phyloP scores from a whole-genome alignment of 768 basidiomycete genomes.

The Auriscalpium vulgare region DNA sequence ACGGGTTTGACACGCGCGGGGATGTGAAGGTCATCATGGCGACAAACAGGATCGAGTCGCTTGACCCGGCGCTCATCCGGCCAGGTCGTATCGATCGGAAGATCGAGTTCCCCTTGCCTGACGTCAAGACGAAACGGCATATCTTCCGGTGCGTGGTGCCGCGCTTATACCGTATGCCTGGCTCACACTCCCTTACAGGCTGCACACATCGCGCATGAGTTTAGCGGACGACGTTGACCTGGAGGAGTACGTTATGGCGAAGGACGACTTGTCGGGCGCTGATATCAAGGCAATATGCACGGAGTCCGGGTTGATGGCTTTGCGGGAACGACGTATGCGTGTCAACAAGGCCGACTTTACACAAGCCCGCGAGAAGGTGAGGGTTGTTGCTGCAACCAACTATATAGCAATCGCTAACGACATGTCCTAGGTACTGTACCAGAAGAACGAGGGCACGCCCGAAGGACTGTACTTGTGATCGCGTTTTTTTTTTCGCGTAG shows the following conservation, averaged over 20 bases:
- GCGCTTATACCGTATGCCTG: not conserved
- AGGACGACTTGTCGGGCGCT: constrained; percentile 94
- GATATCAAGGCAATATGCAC: constrained; percentile 99
- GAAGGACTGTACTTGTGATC: constrained; percentile 77
- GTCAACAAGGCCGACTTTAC: constrained; percentile 90
- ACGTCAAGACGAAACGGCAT: constrained; percentile 97
- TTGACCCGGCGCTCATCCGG: constrained; percentile 96
- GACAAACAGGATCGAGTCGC: constrained; percentile 93
- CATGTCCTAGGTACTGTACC: constrained; percentile 62
- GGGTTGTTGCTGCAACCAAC: constrained; percentile 13
- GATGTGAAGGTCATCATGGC: constrained; percentile 99
- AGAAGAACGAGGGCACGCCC: constrained; percentile 96
- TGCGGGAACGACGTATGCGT: constrained; percentile 91
- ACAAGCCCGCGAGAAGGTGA: constrained; percentile 86
- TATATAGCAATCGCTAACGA: constrained; percentile 9
- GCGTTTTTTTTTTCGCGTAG: no score
- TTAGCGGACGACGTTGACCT: constrained; percentile 82
- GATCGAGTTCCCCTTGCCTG: constrained; percentile 96
- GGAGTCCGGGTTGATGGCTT: constrained; percentile 92
- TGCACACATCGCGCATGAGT: constrained; percentile 95
- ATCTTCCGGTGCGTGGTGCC: constrained; percentile 71
- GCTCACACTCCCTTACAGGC: constrained; percentile 29
- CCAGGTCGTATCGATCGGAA: constrained; percentile 98
- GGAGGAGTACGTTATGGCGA: constrained; percentile 91
- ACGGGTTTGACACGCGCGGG: constrained; percentile 99